Conservation (phyloP, 2,329 filamentous ascomycete species). For the Trichophyton rubrum region DNA sequence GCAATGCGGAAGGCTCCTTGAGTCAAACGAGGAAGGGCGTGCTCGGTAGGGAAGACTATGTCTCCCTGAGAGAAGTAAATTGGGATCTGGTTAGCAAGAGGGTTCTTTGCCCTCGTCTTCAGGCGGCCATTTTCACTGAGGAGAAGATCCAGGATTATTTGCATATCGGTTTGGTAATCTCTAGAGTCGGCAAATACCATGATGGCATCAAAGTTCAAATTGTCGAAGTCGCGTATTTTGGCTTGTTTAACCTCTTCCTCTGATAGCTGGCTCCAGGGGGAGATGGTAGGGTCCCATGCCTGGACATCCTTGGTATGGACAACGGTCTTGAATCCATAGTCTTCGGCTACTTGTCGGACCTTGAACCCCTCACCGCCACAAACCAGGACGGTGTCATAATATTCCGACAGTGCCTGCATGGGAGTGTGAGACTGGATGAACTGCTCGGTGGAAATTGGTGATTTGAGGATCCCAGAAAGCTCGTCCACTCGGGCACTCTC, state of each 20-base stretch:
- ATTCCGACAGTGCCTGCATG: slow-evolving; percentile 62
- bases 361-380: slow-evolving; percentile 64
- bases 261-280: slow-evolving; percentile 56
- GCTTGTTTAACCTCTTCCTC: slow-evolving; percentile 55
- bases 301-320: slow-evolving; percentile 62
- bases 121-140: slow-evolving; percentile 55
- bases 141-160: slow-evolving; percentile 63
- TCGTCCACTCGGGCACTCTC: slow-evolving; percentile 54
- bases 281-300: slow-evolving; percentile 55
- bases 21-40: slow-evolving; percentile 53
- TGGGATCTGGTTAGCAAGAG: slow-evolving; percentile 53
- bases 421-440: slow-evolving; percentile 69
- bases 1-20: slow-evolving; percentile 65
- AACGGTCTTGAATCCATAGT: slow-evolving; percentile 62
- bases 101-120: slow-evolving; percentile 53
- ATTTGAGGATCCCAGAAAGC: slow-evolving; percentile 52
- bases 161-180: slow-evolving; percentile 63
- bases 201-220: slow-evolving; percentile 61
- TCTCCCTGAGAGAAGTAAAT: slow-evolving; percentile 62
- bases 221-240: slow-evolving; percentile 57
- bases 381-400: slow-evolving; percentile 64
- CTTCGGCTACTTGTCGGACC: slow-evolving; percentile 59
- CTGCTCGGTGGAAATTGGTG: slow-evolving; percentile 55
- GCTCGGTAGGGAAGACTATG: slow-evolving; percentile 51
- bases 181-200: slow-evolving; percentile 62